Evolutionary conservation across 305 asterid species (phyloP).

Genomic region (Fraxinus albicans): DNA sequence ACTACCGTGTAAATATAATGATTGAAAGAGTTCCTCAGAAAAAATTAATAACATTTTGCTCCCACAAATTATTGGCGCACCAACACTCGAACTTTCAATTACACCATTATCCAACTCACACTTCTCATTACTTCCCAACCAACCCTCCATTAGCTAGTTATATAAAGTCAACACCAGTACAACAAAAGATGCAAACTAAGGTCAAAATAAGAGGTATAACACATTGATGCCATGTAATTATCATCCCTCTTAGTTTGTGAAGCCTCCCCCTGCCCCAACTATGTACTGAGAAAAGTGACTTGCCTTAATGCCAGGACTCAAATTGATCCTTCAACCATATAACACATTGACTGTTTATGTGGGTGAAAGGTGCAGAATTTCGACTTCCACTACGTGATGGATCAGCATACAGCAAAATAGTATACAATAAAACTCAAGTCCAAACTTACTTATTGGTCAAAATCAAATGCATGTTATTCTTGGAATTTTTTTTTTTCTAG

Average conservation of each 20-base stretch:
- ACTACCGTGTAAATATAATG: background rate
- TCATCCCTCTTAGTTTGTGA: background rate
- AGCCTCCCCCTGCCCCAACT: background rate
- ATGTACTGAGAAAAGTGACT: background rate
- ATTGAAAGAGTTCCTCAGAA: background rate
- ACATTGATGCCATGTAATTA: background rate
- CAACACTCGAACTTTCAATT: background rate
- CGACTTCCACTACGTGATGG: background rate
- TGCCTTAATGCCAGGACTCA: background rate
- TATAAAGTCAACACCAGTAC: background rate
- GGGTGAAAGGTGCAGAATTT: background rate
- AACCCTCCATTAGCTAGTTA: background rate
- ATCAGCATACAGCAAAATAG: background rate
- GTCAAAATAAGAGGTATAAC: background rate
- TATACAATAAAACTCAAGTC: background rate
- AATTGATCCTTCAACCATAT: background rate
- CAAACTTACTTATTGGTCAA: background rate
- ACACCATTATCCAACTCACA: background rate
- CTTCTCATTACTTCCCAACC: background rate
- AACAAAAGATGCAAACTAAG: background rate
- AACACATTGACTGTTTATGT: background rate
- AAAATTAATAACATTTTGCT: background rate
- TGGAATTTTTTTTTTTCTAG: background rate
- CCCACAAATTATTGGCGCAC: background rate
- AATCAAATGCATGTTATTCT: background rate